Conservation (phyloP, 345 rosid species). For the Kernera saxatilis region DNA sequence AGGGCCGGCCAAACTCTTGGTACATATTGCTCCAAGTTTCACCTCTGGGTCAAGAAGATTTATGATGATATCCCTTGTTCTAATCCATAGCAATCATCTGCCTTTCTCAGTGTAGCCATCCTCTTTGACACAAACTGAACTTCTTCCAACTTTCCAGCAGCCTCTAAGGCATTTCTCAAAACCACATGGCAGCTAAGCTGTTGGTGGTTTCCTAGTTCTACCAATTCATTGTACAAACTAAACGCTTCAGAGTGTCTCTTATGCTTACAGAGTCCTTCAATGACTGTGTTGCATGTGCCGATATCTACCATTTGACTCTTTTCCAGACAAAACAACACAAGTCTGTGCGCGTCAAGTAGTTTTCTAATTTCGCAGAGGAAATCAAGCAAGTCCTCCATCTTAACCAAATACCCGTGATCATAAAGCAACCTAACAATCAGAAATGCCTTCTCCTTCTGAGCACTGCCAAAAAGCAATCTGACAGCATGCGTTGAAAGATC, state of each 20-base stretch:
- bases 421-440: slow-evolving; percentile 43
- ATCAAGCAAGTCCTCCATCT: slow-evolving; percentile 45
- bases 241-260: slow-evolving; percentile 61
- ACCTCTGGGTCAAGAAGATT: not conserved
- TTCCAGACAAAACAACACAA: slow-evolving; percentile 56
- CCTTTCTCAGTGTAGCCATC: slow-evolving; percentile 31
- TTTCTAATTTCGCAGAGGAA: slow-evolving; percentile 48
- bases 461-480: slow-evolving; percentile 42
- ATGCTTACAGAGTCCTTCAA: slow-evolving; percentile 57
- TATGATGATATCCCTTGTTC: not conserved
- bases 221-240: slow-evolving; percentile 54
- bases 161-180: slow-evolving; percentile 48
- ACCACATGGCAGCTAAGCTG: slow-evolving; percentile 49
- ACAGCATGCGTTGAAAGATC: slow-evolving; percentile 53
- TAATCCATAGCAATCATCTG: slow-evolving; percentile 12
- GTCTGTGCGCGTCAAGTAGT: slow-evolving; percentile 43
- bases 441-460: slow-evolving; percentile 48
- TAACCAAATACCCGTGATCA: slow-evolving; percentile 51
- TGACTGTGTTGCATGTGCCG: slow-evolving; percentile 38
- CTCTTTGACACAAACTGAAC: slow-evolving; percentile 60
- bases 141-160: slow-evolving; percentile 46
- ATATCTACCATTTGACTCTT: slow-evolving; percentile 42
- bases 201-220: slow-evolving; percentile 49
- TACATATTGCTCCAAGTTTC: not conserved
- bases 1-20: not conserved